phyloP scores from a whole-genome alignment of 78 protist species.

The Paratrimastix pyriformis region DNA sequence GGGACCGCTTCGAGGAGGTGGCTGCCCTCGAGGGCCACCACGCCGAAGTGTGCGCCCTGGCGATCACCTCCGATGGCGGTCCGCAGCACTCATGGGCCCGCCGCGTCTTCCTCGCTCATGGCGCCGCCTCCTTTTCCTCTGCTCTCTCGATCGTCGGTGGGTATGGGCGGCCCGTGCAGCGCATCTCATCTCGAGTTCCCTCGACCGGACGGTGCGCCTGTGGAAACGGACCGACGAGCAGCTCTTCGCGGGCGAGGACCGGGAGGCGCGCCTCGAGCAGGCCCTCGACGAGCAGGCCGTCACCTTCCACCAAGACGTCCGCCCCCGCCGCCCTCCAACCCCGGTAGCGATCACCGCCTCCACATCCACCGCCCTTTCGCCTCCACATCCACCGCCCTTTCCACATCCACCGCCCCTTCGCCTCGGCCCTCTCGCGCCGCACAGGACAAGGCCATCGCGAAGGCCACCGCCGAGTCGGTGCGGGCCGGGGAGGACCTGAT shows the following conservation, averaged over 20 bases:
- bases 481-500: slow-evolving; percentile 51
- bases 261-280: slow-evolving; percentile 42
- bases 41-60: slow-evolving; percentile 57
- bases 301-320: slow-evolving; percentile 6
- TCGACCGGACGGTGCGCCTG: slow-evolving; percentile 69
- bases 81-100: background rate
- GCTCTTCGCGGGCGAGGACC: slow-evolving; percentile 63
- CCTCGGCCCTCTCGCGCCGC: too few relatives aligned
- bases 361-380: background rate
- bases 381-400: background rate
- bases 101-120: background rate
- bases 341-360: background rate
- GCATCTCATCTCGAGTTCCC: slow-evolving; percentile 35
- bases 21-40: slow-evolving; percentile 58
- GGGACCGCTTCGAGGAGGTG: slow-evolving; percentile 49
- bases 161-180: too few relatives aligned
- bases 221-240: slow-evolving; percentile 70
- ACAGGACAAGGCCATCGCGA: too few relatives aligned
- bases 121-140: slow-evolving; percentile 23
- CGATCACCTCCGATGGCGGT: slow-evolving; percentile 21
- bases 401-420: background rate
- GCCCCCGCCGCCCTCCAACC: slow-evolving; percentile 25
- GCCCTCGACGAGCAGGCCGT: slow-evolving; percentile 23
- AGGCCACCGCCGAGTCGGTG: slow-evolving; percentile 41
- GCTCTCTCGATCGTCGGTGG: background rate